Evolutionary conservation across 2,329 filamentous ascomycete genomes (phyloP).

Genomic region (Endocalyx cinctus): DNA sequence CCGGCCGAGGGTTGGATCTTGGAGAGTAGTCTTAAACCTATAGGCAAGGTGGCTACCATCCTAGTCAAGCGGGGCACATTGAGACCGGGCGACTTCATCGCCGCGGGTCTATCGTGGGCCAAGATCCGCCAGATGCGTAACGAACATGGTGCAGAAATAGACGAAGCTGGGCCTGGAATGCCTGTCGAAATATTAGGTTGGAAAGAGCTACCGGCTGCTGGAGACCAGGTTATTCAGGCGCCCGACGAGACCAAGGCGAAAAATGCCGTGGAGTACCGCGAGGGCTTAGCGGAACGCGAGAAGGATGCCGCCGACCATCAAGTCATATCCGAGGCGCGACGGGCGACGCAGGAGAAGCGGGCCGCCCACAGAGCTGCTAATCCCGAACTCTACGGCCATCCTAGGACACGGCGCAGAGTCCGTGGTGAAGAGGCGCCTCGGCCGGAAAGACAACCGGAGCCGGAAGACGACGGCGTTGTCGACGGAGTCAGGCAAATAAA

Average conservation of each 20-base stretch:
- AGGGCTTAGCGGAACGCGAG: conserved; percentile 65
- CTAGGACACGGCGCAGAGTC: too few species aligned
- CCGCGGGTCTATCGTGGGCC: conserved; percentile 85
- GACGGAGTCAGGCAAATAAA: conserved; percentile 55
- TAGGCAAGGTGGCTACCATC: conserved; percentile 81
- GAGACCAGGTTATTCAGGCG: conserved; percentile 83
- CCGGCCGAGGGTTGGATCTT: conserved; percentile 89
- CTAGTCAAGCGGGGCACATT: conserved; percentile 86
- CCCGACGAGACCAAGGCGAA: conserved; percentile 73
- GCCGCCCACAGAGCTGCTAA: conserved; percentile 57
- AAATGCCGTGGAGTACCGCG: conserved; percentile 70
- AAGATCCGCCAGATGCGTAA: conserved; percentile 80
- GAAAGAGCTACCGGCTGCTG: conserved; percentile 76
- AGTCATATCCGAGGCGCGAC: conserved; percentile 65
- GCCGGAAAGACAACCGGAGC: conserved; percentile 16
- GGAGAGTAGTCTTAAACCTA: conserved; percentile 81
- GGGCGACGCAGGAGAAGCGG: conserved; percentile 51
- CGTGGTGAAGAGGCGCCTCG: conserved; percentile 18
- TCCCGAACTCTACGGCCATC: too few species aligned
- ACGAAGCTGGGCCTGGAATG: conserved; percentile 76
- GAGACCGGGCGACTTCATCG: conserved; percentile 72
- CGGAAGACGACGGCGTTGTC: conserved; percentile 30
- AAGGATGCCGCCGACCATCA: conserved; percentile 74
- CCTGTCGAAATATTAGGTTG: conserved; percentile 95
- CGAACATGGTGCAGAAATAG: conserved; percentile 70